Base-by-base conservation (phyloP, 352 stramenopile genomes). In the Pythium sukuiense region DNA sequence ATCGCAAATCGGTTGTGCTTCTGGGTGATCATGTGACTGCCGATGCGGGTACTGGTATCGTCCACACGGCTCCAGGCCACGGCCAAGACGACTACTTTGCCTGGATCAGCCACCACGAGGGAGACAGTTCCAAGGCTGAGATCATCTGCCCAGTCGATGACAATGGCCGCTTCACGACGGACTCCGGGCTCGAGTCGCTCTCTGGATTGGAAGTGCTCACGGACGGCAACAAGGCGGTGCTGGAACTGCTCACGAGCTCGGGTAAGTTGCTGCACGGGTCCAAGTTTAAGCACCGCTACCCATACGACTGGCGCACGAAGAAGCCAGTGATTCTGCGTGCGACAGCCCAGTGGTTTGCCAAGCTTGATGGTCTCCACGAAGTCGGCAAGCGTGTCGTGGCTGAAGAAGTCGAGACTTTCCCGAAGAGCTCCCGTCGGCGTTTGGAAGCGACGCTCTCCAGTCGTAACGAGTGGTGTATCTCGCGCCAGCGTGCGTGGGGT, bases 261-360 rank as follows among this genome's bases (percentile, higher is more conserved):
- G 89, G 89, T 32, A 79, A 88, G 14, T 79, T 99, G 56, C 77
- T 99, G 29, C 84, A 87, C 8, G 85, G 83, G 14, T 71, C 89
- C 70, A 83, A 92, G 61, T 98, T 98, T 70, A 83, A 87, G 57
- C 97, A 99, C 59, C 79, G 87, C 58, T 99, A 99, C 78, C 97
- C 97, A 37, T 99, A 99, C 87, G 98, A 99, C 83, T 99, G 98
- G 97, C 88, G 98, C 60, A 99, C 97, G 1, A 99, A 99, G 77
- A 94, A 99, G 73, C 98, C 98, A 12, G 97, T 98, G 20, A 99
- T 99, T 68, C 93, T 99, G 62, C 90, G 97, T 29, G 97, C 97
- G 29, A 99, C 98, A 6, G 93, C 97, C 59, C 97, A 99, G 76
- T 99, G 97, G 97, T 99, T 99, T 81, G 96, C 97, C 7, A 97